Conservation (phyloP, 2,329 filamentous ascomycete genomes). For the Huntiella bhutanensis region DNA sequence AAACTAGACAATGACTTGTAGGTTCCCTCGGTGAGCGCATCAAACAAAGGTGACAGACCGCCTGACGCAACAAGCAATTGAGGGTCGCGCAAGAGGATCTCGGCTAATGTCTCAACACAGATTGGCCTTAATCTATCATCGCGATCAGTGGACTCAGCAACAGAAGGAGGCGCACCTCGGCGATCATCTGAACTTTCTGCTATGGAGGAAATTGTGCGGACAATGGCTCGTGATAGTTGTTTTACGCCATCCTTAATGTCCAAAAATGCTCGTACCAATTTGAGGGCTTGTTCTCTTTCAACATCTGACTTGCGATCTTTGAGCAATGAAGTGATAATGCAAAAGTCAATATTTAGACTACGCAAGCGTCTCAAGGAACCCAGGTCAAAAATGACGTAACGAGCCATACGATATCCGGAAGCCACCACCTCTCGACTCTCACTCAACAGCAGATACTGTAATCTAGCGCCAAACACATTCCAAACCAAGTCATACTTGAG, state of each 20-base stretch:
- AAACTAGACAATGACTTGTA: constrained; percentile 88
- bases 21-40: constrained; percentile 72
- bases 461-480: constrained; percentile 81
- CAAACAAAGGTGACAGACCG: constrained; percentile 72
- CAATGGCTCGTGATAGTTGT: constrained; percentile 72
- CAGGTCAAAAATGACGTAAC: constrained; percentile 85
- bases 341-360: constrained; percentile 71
- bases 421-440: constrained; percentile 92
- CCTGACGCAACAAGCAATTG: constrained; percentile 63
- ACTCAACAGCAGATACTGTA: constrained; percentile 90
- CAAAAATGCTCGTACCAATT: constrained; percentile 85
- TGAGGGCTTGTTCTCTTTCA: constrained; percentile 88
- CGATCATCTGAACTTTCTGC: constrained; percentile 79
- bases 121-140: constrained; percentile 79
- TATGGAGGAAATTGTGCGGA: constrained; percentile 76
- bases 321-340: constrained; percentile 79
- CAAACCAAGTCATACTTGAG: constrained; percentile 94
- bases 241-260: constrained; percentile 84
- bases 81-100: constrained; percentile 77
- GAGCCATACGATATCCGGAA: constrained; percentile 78
- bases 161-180: constrained; percentile 32
- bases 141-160: constrained; percentile 47
- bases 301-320: constrained; percentile 96
- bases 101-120: constrained; percentile 78
- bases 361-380: constrained; percentile 79